Conservation (phyloP, 805 yeast genomes). For the Wickerhamomyces canadensis region DNA sequence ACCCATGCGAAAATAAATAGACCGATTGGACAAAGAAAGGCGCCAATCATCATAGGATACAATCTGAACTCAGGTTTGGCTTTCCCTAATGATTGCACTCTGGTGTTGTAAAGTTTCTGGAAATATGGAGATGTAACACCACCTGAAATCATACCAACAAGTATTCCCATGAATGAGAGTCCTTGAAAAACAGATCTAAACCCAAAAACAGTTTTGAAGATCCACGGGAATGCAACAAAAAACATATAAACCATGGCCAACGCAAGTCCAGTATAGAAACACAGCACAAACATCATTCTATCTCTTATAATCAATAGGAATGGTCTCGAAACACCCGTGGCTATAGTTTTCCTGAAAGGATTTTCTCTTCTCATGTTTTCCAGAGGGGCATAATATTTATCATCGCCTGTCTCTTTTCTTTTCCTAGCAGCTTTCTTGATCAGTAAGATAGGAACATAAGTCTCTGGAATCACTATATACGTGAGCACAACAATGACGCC, state of each 20-base stretch:
- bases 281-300: constrained; percentile 49
- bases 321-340: constrained; percentile 47
- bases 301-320: constrained; percentile 41
- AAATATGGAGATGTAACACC: constrained; percentile 37
- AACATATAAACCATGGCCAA: constrained; percentile 60
- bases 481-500: constrained; percentile 46
- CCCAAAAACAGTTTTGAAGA: constrained; percentile 46
- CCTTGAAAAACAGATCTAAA: constrained; percentile 54
- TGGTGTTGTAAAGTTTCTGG: constrained; percentile 40
- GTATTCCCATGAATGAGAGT: constrained; percentile 55
- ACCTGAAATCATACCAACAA: constrained; percentile 45
- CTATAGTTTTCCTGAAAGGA: constrained; percentile 35
- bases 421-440: constrained; percentile 45
- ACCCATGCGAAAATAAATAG: constrained; percentile 80
- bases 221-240: constrained; percentile 60
- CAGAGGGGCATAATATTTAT: constrained; percentile 35
- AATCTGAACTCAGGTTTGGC: constrained; percentile 58
- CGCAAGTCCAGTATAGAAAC: constrained; percentile 51
- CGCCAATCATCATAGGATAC: constrained; percentile 59
- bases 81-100: constrained; percentile 36
- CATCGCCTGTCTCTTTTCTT: constrained; percentile 50
- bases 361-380: constrained; percentile 35
- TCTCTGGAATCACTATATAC: constrained; percentile 53
- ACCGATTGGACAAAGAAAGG: constrained; percentile 55
- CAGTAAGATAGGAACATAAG: constrained; percentile 49